Evolutionary conservation across 2,329 filamentous ascomycete species (phyloP).

Genomic region (Drechmeria coniospora): DNA sequence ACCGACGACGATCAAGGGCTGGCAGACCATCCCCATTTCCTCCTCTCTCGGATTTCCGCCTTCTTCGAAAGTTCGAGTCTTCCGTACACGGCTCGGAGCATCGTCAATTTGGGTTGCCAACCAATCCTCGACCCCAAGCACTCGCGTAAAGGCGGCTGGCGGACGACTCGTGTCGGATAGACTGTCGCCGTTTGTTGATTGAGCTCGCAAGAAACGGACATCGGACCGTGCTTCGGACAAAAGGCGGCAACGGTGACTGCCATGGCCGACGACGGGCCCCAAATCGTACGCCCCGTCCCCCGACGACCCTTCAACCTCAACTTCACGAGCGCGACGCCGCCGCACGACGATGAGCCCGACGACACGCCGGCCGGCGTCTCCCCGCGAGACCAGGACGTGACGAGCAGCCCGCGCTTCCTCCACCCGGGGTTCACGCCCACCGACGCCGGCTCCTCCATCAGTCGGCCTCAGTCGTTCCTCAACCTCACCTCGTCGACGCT

Average conservation of each 20-base stretch:
- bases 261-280: conserved; percentile 31
- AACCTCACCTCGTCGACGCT: conserved; percentile 84
- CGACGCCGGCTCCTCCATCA: conserved; percentile 26
- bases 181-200: too few species aligned
- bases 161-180: too few species aligned
- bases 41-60: too few species aligned
- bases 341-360: conserved; percentile 16
- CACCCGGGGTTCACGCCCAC: conserved; percentile 29
- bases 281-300: conserved; percentile 53
- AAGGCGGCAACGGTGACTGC: background rate
- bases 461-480: conserved; percentile 60
- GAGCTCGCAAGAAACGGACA: too few species aligned
- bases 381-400: conserved; percentile 12
- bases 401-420: conserved; percentile 16
- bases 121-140: too few species aligned
- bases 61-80: too few species aligned
- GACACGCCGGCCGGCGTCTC: conserved; percentile 8
- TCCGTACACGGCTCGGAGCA: too few species aligned
- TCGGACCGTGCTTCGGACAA: background rate
- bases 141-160: too few species aligned
- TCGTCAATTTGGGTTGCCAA: too few species aligned
- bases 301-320: conserved; percentile 54
- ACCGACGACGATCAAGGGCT: too few species aligned
- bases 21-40: too few species aligned
- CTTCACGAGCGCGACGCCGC: conserved; percentile 29